phyloP scores from a whole-genome alignment of 1,284 basidiomycete species.

The Boletus calvinii region DNA sequence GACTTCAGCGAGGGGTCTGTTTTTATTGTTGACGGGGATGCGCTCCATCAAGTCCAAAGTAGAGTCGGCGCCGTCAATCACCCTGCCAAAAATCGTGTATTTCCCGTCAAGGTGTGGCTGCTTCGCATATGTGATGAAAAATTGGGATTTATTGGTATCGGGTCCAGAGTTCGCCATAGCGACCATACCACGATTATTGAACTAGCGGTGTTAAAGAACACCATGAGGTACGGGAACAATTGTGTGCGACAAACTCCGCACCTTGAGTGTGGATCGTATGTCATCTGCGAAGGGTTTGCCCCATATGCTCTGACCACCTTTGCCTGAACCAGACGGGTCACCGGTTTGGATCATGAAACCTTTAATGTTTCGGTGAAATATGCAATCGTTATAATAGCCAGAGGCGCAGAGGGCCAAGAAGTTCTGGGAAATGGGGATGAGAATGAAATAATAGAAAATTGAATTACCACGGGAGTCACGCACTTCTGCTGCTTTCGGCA shows the following conservation, averaged over 20 bases:
- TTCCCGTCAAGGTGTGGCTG: conserved; percentile 91
- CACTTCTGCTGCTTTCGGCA: conserved; percentile 92
- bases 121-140: conserved; percentile 92
- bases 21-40: conserved; percentile 88
- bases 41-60: conserved; percentile 90
- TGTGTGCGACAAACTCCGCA: conserved; percentile 33
- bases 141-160: conserved; percentile 93
- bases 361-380: conserved; percentile 94
- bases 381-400: conserved; percentile 80
- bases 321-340: conserved; percentile 79
- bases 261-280: conserved; percentile 88
- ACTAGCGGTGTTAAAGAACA: conserved; percentile 42
- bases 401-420: conserved; percentile 93
- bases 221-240: neutral
- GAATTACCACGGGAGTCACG: conserved; percentile 21
- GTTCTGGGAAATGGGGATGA: conserved; percentile 56
- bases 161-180: conserved; percentile 96
- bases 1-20: conserved; percentile 84
- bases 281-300: conserved; percentile 88
- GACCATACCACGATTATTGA: conserved; percentile 90
- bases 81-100: conserved; percentile 92
- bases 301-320: conserved; percentile 85
- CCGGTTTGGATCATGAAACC: conserved; percentile 96
- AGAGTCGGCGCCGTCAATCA: conserved; percentile 92
- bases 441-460: neutral